Evolutionary conservation across 2,329 filamentous ascomycete genomes (phyloP), one percentile per base, ranked within the genome.

Genomic region (Metarhizium anisopliae): DNA sequence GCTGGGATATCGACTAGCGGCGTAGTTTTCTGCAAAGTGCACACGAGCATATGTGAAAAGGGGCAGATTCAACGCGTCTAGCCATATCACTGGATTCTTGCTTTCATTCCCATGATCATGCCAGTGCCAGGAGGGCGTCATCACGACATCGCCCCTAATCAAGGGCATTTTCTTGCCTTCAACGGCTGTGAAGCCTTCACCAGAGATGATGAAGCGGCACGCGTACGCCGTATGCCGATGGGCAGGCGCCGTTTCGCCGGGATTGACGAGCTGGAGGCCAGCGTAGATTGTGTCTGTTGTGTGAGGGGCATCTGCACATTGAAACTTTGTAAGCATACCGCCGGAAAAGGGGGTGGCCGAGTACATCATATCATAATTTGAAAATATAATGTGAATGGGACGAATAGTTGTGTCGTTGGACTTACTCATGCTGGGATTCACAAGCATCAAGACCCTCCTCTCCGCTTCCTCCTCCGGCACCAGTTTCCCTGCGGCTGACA

Each of bases 281-380:
- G 75, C 78, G 58, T 82, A 82, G 53, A 83, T 69, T 1, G 80
- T 82, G 61, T 83, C 80, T 1, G 79, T 82, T 0, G 80, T 82
- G 58, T 75, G 79, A 0, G 80, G 80, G 0, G 77, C 74, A 55
- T 74, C 76, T 78, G 42, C 20, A 1, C 32, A 11, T 7, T 35
- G 32, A 11, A 35, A 35, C 7, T 35, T 11, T 6, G 6, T 35
- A 8, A 35, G 32, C 7, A 35, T 35, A 35, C 32, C 6, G 32
- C 4, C 32, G 10, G 6, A 35, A 8, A 35, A 2, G 6, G 32
- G 32, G 32, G 32, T 2, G 32, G 32, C 32, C 32, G 3, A 2
- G 32, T 35, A 11, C 7, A 35, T 35, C 7, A 8, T 11, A 8
- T 35, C 7, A 8, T 35, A 5, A 35, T 35, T 11, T 6, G 10